Conservation (phyloP, 2,329 filamentous ascomycete species). For the Aspergillus luchuensis region DNA sequence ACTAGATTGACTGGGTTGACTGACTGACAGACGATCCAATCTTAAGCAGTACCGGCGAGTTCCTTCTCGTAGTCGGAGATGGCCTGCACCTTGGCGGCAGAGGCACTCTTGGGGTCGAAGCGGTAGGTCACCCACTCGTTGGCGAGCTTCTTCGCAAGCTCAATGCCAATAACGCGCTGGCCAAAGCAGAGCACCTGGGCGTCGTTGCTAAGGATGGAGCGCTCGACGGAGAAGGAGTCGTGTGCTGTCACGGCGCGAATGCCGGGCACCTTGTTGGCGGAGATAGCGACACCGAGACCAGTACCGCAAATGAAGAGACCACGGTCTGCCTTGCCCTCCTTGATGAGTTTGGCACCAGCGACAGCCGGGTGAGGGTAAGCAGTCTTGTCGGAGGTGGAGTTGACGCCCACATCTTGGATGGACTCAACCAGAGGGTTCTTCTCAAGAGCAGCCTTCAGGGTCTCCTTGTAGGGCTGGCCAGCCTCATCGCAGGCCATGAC, state of each 20-base stretch:
- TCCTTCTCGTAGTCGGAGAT: constrained; percentile 48
- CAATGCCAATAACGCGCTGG: constrained; percentile 78
- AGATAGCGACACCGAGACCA: constrained; percentile 81
- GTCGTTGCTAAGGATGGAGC: constrained; percentile 79
- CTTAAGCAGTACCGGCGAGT: constrained; percentile 22
- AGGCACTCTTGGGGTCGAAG: constrained; percentile 70
- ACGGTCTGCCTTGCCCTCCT: constrained; percentile 64
- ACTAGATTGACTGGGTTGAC: constrained; percentile 3
- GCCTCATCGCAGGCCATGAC: constrained; percentile 70
- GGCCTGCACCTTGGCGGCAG: constrained; percentile 61
- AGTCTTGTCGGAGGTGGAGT: constrained; percentile 68
- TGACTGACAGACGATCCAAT: constrained; percentile 6
- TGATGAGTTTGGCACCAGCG: constrained; percentile 62
- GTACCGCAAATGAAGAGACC: constrained; percentile 81
- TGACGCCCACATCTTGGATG: constrained; percentile 74
- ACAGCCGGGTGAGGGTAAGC: constrained; percentile 80
- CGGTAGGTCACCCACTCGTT: constrained; percentile 83
- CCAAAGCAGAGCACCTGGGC: constrained; percentile 87
- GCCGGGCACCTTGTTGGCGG: constrained; percentile 85
- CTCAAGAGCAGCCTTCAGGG: constrained; percentile 72
- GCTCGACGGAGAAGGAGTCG: constrained; percentile 80
- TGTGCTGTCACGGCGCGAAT: constrained; percentile 87
- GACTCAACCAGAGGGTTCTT: constrained; percentile 66
- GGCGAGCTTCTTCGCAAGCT: constrained; percentile 74
- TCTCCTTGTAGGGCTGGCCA: constrained; percentile 75